Evolutionary conservation across 768 basidiomycete species (phyloP), one percentile per base, ranked within the genome.

Genomic region (Boletus sp.): DNA sequence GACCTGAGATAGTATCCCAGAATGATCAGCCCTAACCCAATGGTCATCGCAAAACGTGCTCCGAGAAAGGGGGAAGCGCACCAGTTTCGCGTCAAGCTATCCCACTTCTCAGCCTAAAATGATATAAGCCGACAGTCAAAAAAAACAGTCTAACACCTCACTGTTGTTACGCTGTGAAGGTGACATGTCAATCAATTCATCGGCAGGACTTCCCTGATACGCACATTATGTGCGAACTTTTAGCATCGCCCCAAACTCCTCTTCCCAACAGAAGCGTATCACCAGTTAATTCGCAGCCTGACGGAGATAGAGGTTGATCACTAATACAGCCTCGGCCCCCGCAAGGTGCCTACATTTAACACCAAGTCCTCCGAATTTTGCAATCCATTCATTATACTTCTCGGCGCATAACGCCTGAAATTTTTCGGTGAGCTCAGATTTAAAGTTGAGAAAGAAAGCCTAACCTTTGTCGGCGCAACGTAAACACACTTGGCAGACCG

Each of bases 31-130:
- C 84, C 87, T 86, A 49, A 35, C 49, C 8, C 4, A 59, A 37
- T 17, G 19, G 51, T 65, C 33, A 51, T 50, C 7, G 39, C 47
- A 44, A 57, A 25, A 11, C 41, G 45, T 37, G 19, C 30, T 25
- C 25, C n/a, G 27, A 27, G 30, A n/a, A 54, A 7, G 9, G 51
- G 7, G 43, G 3, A 11, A n/a, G 51, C 72, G 85, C 85, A 90
- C 92, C 89, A 95, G 62, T 84, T 88, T 41, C 96, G 79, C 7
- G 95, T 98, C 52, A 99, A 72, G 46, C 90, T 89, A 61, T 98
- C 96, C 88, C 93, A 95, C 72, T 99, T 99, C 72, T 99, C 96
- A 2, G 90, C 91, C 88, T 93, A 61, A 45, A 23, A 54, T 48
- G 23, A 46, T 19, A 35, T 57, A 50, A 49, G 50, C 5, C 19